A percentile compares a stretch with the other conserved stretches of the same genome.
phyloP scores from a whole-genome alignment of 371 early-diverging fungal species.

The Syncephalastrum racemosum region DNA sequence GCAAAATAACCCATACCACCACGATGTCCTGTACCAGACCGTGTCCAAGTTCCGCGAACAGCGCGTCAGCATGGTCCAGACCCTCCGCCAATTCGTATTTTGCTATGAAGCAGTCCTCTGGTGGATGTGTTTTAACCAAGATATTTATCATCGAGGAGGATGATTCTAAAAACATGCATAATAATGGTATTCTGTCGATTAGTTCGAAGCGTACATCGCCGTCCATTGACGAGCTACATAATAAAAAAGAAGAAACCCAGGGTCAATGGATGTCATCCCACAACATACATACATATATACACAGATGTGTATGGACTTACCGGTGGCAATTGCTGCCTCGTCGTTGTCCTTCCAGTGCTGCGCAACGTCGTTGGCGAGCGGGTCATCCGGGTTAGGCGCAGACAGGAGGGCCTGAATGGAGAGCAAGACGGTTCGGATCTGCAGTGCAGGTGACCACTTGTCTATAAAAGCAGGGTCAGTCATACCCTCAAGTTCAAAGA shows the following conservation, averaged over 20 bases:
- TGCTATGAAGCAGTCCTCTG: slow-evolving; percentile 85
- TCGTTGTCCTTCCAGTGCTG: slow-evolving; percentile 98
- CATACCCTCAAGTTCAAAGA: neutral
- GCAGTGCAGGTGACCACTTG: slow-evolving; percentile 99
- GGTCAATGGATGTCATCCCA: neutral
- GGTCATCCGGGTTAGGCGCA: slow-evolving; percentile 98
- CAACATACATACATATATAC: no score
- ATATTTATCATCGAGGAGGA: no score
- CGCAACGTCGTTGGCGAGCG: slow-evolving; percentile 98
- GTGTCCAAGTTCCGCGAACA: slow-evolving; percentile 76
- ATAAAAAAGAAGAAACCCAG: no score
- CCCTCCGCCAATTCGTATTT: slow-evolving; percentile 84
- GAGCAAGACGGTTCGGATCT: slow-evolving; percentile 96
- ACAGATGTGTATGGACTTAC: slow-evolving; percentile 33
- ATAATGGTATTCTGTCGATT: neutral
- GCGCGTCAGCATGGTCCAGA: slow-evolving; percentile 89
- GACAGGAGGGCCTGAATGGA: slow-evolving; percentile 98
- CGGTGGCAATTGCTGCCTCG: slow-evolving; percentile 89
- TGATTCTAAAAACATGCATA: no score
- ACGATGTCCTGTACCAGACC: slow-evolving; percentile 62
- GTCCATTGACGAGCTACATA: slow-evolving; percentile 24
- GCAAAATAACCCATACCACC: slow-evolving; percentile 1
- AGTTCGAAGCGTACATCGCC: slow-evolving; percentile 20
- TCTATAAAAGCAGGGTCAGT: slow-evolving; percentile 49
- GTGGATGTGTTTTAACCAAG: slow-evolving; percentile 27